phyloP scores from a whole-genome alignment of 2,329 filamentous ascomycete genomes.

The Phaeophleospora eucalypticola region DNA sequence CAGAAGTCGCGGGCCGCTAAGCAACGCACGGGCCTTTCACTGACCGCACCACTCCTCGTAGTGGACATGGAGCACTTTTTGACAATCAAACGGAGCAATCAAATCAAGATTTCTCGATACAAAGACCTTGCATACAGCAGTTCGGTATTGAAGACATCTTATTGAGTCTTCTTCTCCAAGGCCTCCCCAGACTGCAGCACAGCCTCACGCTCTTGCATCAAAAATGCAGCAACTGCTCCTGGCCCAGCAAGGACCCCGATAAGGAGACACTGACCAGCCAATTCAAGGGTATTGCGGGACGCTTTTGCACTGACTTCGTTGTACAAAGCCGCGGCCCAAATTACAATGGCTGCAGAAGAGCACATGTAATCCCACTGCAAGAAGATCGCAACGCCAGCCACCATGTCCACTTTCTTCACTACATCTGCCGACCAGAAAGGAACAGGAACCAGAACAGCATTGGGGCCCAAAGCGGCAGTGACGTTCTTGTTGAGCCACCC shows the following conservation, averaged over 20 bases:
- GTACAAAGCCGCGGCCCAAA: slow-evolving; percentile 19
- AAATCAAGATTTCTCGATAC: too few species aligned
- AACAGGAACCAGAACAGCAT: slow-evolving; percentile 13
- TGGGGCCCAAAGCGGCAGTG: slow-evolving; percentile 9
- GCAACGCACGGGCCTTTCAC: too few species aligned
- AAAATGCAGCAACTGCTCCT: slow-evolving; percentile 20
- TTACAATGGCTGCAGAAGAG: slow-evolving; percentile 16
- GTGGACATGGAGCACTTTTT: too few species aligned
- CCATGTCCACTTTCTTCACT: slow-evolving; percentile 11
- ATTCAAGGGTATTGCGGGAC: slow-evolving; percentile 1
- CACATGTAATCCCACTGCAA: slow-evolving; percentile 24
- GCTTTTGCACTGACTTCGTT: slow-evolving; percentile 9
- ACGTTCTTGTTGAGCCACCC: slow-evolving; percentile 17
- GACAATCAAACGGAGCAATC: too few species aligned
- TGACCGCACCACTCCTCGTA: too few species aligned
- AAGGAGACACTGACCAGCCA: slow-evolving; percentile 10
- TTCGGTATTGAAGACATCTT: neutral
- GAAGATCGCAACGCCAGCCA: slow-evolving; percentile 20
- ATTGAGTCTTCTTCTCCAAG: neutral
- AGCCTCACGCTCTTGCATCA: slow-evolving; percentile 20
- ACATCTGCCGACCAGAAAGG: slow-evolving; percentile 15
- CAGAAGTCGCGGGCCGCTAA: too few species aligned
- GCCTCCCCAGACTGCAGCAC: neutral
- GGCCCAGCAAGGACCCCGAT: slow-evolving; percentile 19
- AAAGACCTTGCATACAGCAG: neutral